Conservation (phyloP, 345 rosid genomes). For the Turnera subulata region DNA sequence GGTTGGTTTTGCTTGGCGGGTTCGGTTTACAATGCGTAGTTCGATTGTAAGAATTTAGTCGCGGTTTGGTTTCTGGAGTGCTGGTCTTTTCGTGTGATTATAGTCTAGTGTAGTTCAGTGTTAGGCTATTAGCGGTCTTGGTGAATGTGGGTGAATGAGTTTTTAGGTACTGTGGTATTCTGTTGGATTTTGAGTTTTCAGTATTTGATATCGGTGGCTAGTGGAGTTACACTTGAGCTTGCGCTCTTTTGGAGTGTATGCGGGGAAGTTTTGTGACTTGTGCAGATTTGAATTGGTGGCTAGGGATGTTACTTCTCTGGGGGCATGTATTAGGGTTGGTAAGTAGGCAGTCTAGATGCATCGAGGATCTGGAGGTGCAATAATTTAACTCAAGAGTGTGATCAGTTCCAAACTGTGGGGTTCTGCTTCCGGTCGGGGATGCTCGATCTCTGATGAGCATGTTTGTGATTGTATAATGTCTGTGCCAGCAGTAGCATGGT, state of each 20-base stretch:
- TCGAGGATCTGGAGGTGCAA: no score
- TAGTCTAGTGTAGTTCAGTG: slow-evolving; percentile 1
- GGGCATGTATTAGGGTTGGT: not conserved
- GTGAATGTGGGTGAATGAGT: slow-evolving; percentile 4
- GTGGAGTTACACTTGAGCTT: not conserved
- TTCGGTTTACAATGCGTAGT: not conserved
- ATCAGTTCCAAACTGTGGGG: no score
- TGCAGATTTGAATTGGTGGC: not conserved
- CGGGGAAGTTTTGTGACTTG: no score
- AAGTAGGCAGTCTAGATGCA: not conserved
- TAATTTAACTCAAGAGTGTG: no score
- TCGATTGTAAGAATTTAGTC: not conserved
- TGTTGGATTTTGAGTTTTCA: not conserved
- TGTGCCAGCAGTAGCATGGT: not conserved
- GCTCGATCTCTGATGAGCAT: no score
- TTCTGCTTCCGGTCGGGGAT: no score
- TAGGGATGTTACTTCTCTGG: not conserved
- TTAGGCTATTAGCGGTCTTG: not conserved
- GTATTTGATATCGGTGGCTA: not conserved
- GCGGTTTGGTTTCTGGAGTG: slow-evolving; percentile 1
- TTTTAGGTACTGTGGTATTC: not conserved
- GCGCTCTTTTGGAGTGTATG: no score
- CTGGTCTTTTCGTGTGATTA: slow-evolving; percentile 1
- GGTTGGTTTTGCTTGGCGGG: not conserved
- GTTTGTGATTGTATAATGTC: no score